phyloP scores from a whole-genome alignment of 2,329 filamentous ascomycete species.

The Nigrospora sphaerica region DNA sequence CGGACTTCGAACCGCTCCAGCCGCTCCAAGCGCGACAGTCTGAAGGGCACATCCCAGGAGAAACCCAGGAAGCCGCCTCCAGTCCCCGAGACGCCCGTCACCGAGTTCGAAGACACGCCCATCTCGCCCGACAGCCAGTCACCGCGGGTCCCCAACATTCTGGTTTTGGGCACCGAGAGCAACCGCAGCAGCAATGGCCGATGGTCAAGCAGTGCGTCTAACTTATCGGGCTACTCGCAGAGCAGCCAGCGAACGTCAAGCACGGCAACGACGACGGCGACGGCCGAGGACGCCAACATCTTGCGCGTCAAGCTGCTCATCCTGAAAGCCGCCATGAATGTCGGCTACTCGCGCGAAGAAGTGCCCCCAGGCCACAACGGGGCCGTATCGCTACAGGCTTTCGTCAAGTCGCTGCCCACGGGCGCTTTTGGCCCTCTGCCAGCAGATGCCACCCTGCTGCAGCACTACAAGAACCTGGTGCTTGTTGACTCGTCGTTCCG shows the following conservation, averaged over 20 bases:
- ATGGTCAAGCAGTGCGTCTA: conserved; percentile 78
- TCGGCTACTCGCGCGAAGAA: conserved; percentile 63
- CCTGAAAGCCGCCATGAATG: conserved; percentile 78
- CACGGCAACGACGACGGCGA: conserved; percentile 63
- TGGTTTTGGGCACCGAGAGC: conserved; percentile 69
- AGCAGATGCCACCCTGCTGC: conserved; percentile 64
- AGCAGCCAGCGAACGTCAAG: conserved; percentile 58
- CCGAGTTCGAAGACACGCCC: conserved; percentile 87
- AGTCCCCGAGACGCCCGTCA: conserved; percentile 84
- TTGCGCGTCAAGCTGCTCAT: conserved; percentile 72
- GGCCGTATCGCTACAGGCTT: conserved; percentile 57
- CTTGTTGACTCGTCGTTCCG: conserved; percentile 64
- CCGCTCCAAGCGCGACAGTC: conserved; percentile 47
- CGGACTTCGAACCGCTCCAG: conserved; percentile 47
- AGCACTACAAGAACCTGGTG: conserved; percentile 75
- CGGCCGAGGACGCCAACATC: conserved; percentile 69
- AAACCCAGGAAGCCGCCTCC: conserved; percentile 38
- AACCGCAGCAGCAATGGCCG: conserved; percentile 39
- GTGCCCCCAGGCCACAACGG: conserved; percentile 36
- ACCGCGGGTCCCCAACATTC: conserved; percentile 75
- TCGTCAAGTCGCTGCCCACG: conserved; percentile 67
- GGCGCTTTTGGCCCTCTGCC: conserved; percentile 71
- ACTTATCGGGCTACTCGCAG: conserved; percentile 73
- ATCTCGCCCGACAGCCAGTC: conserved; percentile 74
- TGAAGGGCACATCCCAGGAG: conserved; percentile 42